Evolutionary conservation across 805 yeast genomes (phyloP).

Genomic region (Schwanniomyces polymorphus): DNA sequence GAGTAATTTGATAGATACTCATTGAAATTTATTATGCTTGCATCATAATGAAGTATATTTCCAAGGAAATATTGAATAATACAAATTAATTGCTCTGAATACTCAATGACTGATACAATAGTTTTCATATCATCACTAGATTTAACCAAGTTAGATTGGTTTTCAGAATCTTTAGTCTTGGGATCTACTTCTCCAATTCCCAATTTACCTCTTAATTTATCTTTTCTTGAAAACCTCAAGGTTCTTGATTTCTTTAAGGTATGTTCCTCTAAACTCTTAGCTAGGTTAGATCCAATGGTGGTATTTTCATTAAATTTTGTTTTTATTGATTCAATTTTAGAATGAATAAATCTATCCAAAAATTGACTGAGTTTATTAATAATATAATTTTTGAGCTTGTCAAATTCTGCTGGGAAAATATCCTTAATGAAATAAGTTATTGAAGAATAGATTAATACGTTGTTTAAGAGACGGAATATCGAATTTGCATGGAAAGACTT

Average conservation of each 20-base stretch:
- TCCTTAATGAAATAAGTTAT: slow-evolving; percentile 53
- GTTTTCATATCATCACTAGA: slow-evolving; percentile 31
- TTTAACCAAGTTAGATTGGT: slow-evolving; percentile 6
- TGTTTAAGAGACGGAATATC: slow-evolving; percentile 25
- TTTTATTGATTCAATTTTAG: slow-evolving; percentile 19
- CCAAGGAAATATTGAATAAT: slow-evolving; percentile 41
- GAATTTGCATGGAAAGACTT: slow-evolving; percentile 20
- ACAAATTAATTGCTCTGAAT: slow-evolving; percentile 33
- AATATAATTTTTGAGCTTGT: slow-evolving; percentile 45
- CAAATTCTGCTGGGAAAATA: slow-evolving; percentile 48
- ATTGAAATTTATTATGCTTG: slow-evolving; percentile 24
- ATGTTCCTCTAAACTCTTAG: slow-evolving; percentile 10
- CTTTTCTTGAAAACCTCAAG: slow-evolving; percentile 29
- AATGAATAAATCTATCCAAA: slow-evolving; percentile 22
- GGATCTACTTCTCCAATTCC: slow-evolving; percentile 5
- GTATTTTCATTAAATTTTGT: slow-evolving; percentile 11
- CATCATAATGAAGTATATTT: slow-evolving; percentile 41
- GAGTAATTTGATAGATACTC: slow-evolving; percentile 29
- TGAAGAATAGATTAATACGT: slow-evolving; percentile 29
- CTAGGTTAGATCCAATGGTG: slow-evolving; percentile 6
- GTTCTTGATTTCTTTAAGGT: slow-evolving; percentile 28
- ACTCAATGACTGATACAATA: slow-evolving; percentile 35
- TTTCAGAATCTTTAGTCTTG: slow-evolving; percentile 2
- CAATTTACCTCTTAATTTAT: slow-evolving; percentile 17
- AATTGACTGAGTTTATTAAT: slow-evolving; percentile 27